These are phyloP conservation scores for Cucumis variabilis DNA, from an alignment of 331 rosid genomes.

Conservation along the genomic window DNA sequence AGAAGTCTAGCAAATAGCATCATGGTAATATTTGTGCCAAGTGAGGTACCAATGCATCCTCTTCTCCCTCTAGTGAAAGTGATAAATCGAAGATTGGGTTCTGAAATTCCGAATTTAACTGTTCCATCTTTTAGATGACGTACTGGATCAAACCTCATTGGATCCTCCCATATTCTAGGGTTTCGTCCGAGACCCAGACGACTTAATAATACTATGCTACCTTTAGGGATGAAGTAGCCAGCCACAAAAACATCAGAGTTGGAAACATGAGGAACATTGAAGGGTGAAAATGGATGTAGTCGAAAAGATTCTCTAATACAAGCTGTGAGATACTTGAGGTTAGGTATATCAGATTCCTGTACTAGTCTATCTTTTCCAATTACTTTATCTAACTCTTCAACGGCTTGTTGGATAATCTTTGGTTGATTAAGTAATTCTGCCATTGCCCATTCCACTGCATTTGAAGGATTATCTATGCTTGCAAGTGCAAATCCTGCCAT, in stretches of 20 bases:
- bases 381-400: neutral
- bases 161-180: neutral
- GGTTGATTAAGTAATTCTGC: neutral
- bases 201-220: neutral
- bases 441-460: constrained; percentile 10
- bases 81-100: neutral
- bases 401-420: neutral
- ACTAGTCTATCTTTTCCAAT: neutral
- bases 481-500: neutral
- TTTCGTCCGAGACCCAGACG: constrained; percentile 9
- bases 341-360: neutral
- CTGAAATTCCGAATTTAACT: neutral
- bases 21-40: neutral
- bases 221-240: constrained; percentile 7
- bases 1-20: constrained; percentile 1
- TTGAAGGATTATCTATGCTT: neutral
- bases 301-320: constrained; percentile 14
- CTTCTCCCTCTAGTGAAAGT: constrained; percentile 10
- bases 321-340: neutral
- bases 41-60: neutral
- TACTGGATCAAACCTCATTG: neutral
- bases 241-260: neutral
- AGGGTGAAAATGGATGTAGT: constrained; percentile 6
- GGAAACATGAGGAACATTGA: constrained; percentile 16
- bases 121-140: neutral